phyloP scores from a whole-genome alignment of 1,284 basidiomycete genomes.

The Leccinum solheimii region DNA sequence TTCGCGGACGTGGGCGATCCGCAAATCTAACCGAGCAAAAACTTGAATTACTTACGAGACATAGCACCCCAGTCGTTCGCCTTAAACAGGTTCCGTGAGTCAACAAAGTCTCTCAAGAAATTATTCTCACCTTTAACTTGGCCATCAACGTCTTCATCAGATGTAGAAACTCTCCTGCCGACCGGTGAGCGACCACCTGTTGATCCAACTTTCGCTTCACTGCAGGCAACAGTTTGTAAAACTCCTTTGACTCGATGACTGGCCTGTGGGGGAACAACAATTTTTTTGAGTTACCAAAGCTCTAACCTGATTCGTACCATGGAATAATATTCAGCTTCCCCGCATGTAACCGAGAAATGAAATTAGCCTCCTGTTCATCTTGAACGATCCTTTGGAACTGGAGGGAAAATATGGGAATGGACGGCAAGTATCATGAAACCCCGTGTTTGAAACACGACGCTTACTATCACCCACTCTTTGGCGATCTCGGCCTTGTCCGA shows the following conservation, averaged over 20 bases:
- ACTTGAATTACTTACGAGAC: conserved; percentile 44
- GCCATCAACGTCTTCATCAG: conserved; percentile 66
- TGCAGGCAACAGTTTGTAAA: conserved; percentile 52
- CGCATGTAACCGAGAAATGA: conserved; percentile 55
- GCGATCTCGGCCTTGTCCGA: conserved; percentile 57
- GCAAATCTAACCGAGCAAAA: not conserved
- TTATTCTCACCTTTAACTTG: conserved; percentile 52
- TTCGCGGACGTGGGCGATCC: conserved; percentile 43
- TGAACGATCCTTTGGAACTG: conserved; percentile 60
- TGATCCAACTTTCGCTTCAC: conserved; percentile 49
- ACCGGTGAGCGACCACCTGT: conserved; percentile 48
- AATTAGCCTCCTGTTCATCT: conserved; percentile 60
- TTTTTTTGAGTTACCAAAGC: too few species aligned
- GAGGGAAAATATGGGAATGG: conserved; percentile 43
- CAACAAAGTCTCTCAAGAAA: not conserved
- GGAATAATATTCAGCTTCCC: conserved; percentile 59
- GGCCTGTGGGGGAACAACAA: conserved; percentile 40
- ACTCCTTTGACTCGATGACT: conserved; percentile 59
- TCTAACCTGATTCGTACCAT: conserved; percentile 29
- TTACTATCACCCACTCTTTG: conserved; percentile 44
- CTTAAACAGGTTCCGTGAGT: conserved; percentile 29
- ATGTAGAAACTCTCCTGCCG: conserved; percentile 55
- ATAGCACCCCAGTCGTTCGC: conserved; percentile 64
- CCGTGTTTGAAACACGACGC: not conserved
- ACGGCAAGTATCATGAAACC: not conserved